Evolutionary conservation across 495 filamentous ascomycete species (phyloP), one percentile per base, ranked within the genome.

Genomic region (Penicillium coprophilum): DNA sequence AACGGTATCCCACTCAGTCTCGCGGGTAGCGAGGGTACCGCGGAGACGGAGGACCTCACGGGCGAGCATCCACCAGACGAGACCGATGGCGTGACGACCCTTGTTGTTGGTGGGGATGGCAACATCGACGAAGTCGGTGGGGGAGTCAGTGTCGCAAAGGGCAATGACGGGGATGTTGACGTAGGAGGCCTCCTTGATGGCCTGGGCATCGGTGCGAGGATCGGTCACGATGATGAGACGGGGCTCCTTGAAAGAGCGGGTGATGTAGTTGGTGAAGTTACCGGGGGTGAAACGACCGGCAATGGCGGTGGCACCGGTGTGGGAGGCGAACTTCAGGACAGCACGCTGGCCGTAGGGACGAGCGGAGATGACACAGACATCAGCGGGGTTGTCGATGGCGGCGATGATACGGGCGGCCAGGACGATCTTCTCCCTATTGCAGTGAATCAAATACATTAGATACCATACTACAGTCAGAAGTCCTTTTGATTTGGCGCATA

Each of bases 241-340:
- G 71, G 94, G 94, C 82, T 98, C 94, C 87, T 97, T 97, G 89
- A 98, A 98, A 68, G 94, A 97, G 73, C 94, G 95, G 76, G 94
- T 98, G 87, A 97, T 98, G 89, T 98, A 98, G 83, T 98, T 98
- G 85, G 94, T 98, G 88, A 98, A 98, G 77, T 95, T 96, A 85
- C 94, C 94, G 71, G 94, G 94, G 71, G 94, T 98, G 87, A 98
- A 98, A 77, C 94, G 92, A 82, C 94, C 94, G 68, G 94, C 95
- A 74, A 98, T 98, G 74, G 94, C 90, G 70, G 90, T 90, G 71
- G 93, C 91, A 78, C 94, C 93, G 65, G 93, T 98, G 85, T 98
- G 92, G 58, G 89, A 80, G 67, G 93, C 93, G 82, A 96, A 98
- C 85, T 98, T 98, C 75, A 98, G 87, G 76, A 97, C 94, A 71